These are phyloP conservation scores for Helminthosporium solani DNA, from an alignment of 2,329 filamentous ascomycete genomes.

Conservation along the genomic window DNA sequence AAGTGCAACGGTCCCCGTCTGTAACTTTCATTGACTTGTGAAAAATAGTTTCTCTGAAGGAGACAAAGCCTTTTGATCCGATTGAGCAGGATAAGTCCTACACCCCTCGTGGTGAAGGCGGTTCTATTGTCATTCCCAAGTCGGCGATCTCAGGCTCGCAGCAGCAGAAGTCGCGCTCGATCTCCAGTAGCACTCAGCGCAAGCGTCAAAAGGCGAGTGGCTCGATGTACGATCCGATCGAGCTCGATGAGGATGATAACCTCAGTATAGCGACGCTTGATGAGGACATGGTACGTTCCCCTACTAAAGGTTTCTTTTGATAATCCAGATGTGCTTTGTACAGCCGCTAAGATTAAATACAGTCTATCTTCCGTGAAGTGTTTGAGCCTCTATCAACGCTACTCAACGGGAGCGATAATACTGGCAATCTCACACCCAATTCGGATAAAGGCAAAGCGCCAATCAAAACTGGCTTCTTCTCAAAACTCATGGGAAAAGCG, in stretches of 20 bases:
- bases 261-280: constrained; percentile 52
- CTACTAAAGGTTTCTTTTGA: constrained; percentile 20
- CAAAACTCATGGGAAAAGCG: constrained; percentile 23
- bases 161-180: constrained; percentile 27
- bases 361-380: background rate
- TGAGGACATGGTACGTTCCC: constrained; percentile 48
- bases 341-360: background rate
- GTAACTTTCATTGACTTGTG: no score
- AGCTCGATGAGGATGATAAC: constrained; percentile 43
- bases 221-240: constrained; percentile 39
- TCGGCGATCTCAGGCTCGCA: constrained; percentile 52
- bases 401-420: constrained; percentile 9
- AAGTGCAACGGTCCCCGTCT: no score
- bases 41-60: constrained; percentile 5
- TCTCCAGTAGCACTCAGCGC: constrained; percentile 12
- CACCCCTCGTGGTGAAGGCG: constrained; percentile 44
- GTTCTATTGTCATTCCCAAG: constrained; percentile 53
- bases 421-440: constrained; percentile 25
- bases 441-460: constrained; percentile 31
- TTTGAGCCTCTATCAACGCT: constrained; percentile 14
- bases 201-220: constrained; percentile 34
- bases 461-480: constrained; percentile 25
- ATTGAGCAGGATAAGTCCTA: constrained; percentile 46
- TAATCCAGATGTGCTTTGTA: no score
- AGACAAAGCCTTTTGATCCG: constrained; percentile 24